These are phyloP conservation scores for Porphyridium purpureum DNA, from an alignment of 23 red algal species.

Conservation along the genomic window DNA sequence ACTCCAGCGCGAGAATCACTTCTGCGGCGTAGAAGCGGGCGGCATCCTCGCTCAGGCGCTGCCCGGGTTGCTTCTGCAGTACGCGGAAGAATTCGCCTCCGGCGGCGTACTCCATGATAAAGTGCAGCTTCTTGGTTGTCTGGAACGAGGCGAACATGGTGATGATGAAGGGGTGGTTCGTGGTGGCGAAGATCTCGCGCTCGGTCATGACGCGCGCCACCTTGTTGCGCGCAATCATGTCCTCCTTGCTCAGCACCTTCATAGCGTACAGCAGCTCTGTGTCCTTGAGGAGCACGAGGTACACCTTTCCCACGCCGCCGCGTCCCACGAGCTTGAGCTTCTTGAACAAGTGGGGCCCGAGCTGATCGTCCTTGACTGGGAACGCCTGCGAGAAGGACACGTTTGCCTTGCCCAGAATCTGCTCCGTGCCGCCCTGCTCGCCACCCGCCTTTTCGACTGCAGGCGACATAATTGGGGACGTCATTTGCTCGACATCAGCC, in stretches of 20 bases:
- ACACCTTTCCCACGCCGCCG: conserved; percentile 77
- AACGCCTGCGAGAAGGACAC: too few relatives aligned
- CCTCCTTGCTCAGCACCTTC: conserved; percentile 60
- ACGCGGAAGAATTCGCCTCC: conserved; percentile 78
- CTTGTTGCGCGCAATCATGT: conserved; percentile 80
- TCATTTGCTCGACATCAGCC: too few relatives aligned
- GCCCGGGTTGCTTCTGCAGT: conserved; percentile 56
- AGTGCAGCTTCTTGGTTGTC: conserved; percentile 53
- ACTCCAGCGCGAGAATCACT: conserved; percentile 60
- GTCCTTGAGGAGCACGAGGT: conserved; percentile 60
- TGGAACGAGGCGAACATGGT: conserved; percentile 91
- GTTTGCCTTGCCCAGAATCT: too few relatives aligned
- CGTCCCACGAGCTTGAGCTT: conserved; percentile 77
- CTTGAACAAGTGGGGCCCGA: conserved; percentile 14
- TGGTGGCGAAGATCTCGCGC: conserved; percentile 66
- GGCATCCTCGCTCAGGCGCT: conserved; percentile 57
- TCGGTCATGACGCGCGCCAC: conserved; percentile 78
- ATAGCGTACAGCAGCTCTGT: conserved; percentile 49
- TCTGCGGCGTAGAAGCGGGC: conserved; percentile 77
- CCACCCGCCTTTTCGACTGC: too few relatives aligned
- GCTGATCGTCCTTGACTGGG: not conserved
- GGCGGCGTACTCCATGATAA: conserved; percentile 74
- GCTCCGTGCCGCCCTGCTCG: too few relatives aligned
- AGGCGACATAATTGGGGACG: too few relatives aligned
- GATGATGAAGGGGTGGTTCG: conserved; percentile 78